Evolutionary conservation across 1,284 basidiomycete genomes (phyloP), one percentile per base, ranked within the genome.

Genomic region (Cutaneotrichosporon daszewskae): DNA sequence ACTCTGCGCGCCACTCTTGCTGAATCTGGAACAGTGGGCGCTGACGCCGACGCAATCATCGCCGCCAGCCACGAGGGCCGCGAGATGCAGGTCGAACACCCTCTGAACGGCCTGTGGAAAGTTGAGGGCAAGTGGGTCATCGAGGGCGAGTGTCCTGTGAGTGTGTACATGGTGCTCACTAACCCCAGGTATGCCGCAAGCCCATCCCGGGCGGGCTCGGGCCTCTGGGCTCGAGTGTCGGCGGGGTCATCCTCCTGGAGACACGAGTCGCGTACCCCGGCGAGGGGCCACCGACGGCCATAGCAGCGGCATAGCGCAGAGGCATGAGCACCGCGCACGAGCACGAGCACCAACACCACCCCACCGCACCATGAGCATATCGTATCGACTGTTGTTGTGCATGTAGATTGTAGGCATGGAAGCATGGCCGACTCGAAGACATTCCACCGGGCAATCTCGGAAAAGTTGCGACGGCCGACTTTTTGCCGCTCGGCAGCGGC

Each of bases 101-200:
- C 52, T 16, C 43, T 69, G 19, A 59, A 56, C 26, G 60, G 63
- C 1, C 40, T 66, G 36, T 68, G 66, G 66, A 55, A 47, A 25
- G 28, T 68, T 1, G 53, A 54, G 3, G 12, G 22, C 8, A 14
- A 37, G 2, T 61, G 52, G 52, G 54, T 67, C 5, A 55, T 67
- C n/a, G 66, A 69, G 50, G 66, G 66, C 2, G 66, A 69, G 38
- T 69, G 66, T 57, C 66, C 66, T 16, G 66, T 68, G 39, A 57
- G 66, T 64, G 7, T 8, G 26, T n/a, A n/a, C n/a, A n/a, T n/a
- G n/a, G n/a, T n/a, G n/a, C 14, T 27, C 14, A 14, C 26, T 27
- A 14, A 27, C 26, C 26, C 1, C 42, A 64, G 62, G 57, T 62
- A 1, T 64, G 62, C 36, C 47, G 62, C 31, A 60, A 62, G 20